Evolutionary conservation across 495 filamentous ascomycete genomes (phyloP).

Genomic region (Xylaria bambusicola): DNA sequence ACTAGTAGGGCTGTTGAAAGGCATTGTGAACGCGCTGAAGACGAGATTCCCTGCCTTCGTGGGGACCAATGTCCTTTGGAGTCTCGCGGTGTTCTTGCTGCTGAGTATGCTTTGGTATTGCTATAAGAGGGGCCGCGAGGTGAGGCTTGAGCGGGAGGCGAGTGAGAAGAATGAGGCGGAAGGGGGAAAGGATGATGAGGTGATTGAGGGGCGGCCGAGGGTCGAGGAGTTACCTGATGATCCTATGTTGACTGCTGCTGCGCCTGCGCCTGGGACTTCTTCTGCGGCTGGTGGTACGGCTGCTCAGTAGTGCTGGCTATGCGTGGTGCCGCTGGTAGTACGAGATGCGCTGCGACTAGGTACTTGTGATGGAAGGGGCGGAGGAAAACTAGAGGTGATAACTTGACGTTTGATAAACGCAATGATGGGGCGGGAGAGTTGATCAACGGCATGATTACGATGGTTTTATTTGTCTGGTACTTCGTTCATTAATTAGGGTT

Average conservation of each 20-base stretch:
- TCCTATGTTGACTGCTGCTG: conserved; percentile 16
- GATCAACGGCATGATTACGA: too few species aligned
- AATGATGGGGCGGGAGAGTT: too few species aligned
- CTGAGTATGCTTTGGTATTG: conserved; percentile 96
- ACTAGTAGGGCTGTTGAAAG: conserved; percentile 76
- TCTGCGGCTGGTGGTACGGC: too few species aligned
- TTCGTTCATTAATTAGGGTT: too few species aligned
- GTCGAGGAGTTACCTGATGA: conserved; percentile 41
- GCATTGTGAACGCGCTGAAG: conserved; percentile 82
- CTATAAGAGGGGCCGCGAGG: conserved; percentile 88
- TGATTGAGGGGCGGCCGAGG: conserved; percentile 22
- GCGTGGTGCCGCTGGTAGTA: too few species aligned
- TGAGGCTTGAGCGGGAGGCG: conserved; percentile 70
- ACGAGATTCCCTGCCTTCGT: conserved; percentile 82
- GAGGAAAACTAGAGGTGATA: too few species aligned
- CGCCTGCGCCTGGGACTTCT: not conserved
- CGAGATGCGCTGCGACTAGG: too few species aligned
- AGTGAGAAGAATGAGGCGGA: conserved; percentile 22
- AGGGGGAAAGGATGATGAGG: conserved; percentile 11
- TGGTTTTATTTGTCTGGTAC: too few species aligned
- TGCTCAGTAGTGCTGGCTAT: too few species aligned
- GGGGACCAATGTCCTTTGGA: conserved; percentile 83
- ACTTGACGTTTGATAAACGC: too few species aligned
- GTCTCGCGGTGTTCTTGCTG: conserved; percentile 78
- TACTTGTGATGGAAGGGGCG: too few species aligned